Evolutionary conservation across 148 eudicot genomes (phyloP).

Genomic region (Drosera capensis): DNA sequence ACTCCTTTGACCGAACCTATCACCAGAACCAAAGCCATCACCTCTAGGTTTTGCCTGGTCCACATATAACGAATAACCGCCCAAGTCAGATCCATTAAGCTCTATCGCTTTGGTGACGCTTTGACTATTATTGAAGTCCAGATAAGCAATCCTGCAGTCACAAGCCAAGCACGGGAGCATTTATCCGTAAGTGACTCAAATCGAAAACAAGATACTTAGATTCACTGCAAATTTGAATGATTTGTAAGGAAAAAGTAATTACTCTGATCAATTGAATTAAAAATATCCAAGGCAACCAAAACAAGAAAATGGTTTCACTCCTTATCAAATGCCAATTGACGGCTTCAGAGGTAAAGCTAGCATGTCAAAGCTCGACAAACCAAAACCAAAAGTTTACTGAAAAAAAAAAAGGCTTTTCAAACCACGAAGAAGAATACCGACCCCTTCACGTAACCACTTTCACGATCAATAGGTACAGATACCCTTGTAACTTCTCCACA

Average conservation of each 20-base stretch:
- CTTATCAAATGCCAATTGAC: too few relatives aligned
- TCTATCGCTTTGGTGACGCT: constrained; percentile 4
- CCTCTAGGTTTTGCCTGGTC: constrained; percentile 7
- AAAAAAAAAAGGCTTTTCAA: not conserved
- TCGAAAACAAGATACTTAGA: too few relatives aligned
- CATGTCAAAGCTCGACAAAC: too few relatives aligned
- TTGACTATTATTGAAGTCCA: constrained; percentile 4
- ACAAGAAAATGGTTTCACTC: too few relatives aligned
- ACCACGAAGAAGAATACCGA: constrained; percentile 8
- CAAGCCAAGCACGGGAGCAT: too few relatives aligned
- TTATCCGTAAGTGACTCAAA: too few relatives aligned
- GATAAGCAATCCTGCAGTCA: constrained; percentile 9
- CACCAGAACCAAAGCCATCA: constrained; percentile 2
- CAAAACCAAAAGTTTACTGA: too few relatives aligned
- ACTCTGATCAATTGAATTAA: too few relatives aligned
- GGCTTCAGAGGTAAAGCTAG: too few relatives aligned
- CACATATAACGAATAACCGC: constrained; percentile 3
- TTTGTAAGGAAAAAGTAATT: too few relatives aligned
- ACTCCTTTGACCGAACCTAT: not conserved
- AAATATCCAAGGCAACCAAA: too few relatives aligned
- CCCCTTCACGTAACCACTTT: constrained; percentile 45
- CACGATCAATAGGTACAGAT: constrained; percentile 44
- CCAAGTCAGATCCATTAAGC: constrained; percentile 9
- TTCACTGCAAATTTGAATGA: too few relatives aligned
- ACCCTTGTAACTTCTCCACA: constrained; percentile 76